Percentiles rank a stretch among this genome's conserved stretches.
These are phyloP conservation scores for Calonectria crousiana DNA, from an alignment of 2,329 filamentous ascomycete species.

Conservation along the genomic window DNA sequence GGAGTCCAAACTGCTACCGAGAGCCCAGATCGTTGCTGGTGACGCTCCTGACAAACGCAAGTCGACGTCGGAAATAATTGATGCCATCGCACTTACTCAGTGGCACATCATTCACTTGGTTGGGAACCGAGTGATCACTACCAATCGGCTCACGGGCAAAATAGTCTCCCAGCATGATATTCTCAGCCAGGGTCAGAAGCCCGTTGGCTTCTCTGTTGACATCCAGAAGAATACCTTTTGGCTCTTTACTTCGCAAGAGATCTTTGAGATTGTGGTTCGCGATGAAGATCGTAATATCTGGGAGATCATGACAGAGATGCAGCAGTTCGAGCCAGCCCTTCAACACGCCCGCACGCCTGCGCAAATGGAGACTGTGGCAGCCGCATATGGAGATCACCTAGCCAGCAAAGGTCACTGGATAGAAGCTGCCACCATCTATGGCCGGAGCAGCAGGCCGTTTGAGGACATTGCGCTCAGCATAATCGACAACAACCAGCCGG, in stretches of 20 bases:
- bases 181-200: slow-evolving; percentile 81
- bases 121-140: slow-evolving; percentile 84
- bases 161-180: slow-evolving; percentile 91
- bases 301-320: slow-evolving; percentile 89
- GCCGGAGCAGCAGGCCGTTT: slow-evolving; percentile 95
- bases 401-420: slow-evolving; percentile 83
- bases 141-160: slow-evolving; percentile 88
- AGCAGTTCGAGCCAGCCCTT: slow-evolving; percentile 90
- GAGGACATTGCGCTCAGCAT: slow-evolving; percentile 94
- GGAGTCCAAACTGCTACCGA: slow-evolving; percentile 82
- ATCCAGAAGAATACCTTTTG: slow-evolving; percentile 97
- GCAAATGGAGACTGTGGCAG: slow-evolving; percentile 92
- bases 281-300: slow-evolving; percentile 95
- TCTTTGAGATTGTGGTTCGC: slow-evolving; percentile 91
- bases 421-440: slow-evolving; percentile 91
- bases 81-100: slow-evolving; percentile 87
- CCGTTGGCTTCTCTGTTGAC: slow-evolving; percentile 88
- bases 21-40: slow-evolving; percentile 77
- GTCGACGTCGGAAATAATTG: slow-evolving; percentile 77
- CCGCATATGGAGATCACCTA: slow-evolving; percentile 90
- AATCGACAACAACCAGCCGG: slow-evolving; percentile 89
- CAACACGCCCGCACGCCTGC: slow-evolving; percentile 83
- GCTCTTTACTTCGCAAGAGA: slow-evolving; percentile 91
- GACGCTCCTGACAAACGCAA: slow-evolving; percentile 75
- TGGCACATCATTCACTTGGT: slow-evolving; percentile 92